These are phyloP conservation scores for Microdochium trichocladiopsis DNA, from an alignment of 2,329 filamentous ascomycete species.

Conservation along the genomic window DNA sequence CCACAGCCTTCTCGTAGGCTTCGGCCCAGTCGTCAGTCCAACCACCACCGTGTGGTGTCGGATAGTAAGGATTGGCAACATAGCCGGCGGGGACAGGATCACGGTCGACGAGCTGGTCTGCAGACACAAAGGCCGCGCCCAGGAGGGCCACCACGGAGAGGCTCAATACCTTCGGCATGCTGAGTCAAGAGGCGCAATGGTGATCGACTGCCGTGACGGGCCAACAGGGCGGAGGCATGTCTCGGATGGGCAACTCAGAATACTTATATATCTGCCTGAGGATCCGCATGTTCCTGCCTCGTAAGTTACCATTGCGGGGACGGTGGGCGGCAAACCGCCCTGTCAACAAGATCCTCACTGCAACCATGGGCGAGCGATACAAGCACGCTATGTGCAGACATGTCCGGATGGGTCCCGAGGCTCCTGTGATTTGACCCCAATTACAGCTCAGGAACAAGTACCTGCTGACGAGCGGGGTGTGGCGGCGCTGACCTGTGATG, in stretches of 20 bases:
- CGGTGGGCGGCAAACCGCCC: neutral
- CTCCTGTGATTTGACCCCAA: neutral
- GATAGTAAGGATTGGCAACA: conserved; percentile 59
- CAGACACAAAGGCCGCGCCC: neutral
- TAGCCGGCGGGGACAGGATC: conserved; percentile 24
- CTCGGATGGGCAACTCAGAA: neutral
- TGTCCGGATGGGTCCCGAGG: neutral
- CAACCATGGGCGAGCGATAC: too few species aligned
- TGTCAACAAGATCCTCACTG: neutral
- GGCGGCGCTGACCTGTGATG: neutral
- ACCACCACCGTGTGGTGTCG: conserved; percentile 65
- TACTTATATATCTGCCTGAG: neutral
- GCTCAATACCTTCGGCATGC: neutral
- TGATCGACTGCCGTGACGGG: neutral
- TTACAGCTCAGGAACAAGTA: neutral
- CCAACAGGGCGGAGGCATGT: neutral
- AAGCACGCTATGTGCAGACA: too few species aligned
- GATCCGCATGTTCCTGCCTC: neutral
- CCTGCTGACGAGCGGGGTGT: neutral
- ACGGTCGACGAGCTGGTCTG: conserved; percentile 7
- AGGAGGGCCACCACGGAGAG: neutral
- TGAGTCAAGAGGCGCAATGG: neutral
- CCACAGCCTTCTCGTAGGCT: conserved; percentile 63
- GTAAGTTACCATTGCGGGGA: neutral
- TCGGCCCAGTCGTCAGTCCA: conserved; percentile 62